A percentile compares a stretch with the other conserved stretches of the same genome.
These are phyloP conservation scores for Hyphopichia buzzinii DNA, from an alignment of 1,139 yeast genomes.

Conservation along the genomic window DNA sequence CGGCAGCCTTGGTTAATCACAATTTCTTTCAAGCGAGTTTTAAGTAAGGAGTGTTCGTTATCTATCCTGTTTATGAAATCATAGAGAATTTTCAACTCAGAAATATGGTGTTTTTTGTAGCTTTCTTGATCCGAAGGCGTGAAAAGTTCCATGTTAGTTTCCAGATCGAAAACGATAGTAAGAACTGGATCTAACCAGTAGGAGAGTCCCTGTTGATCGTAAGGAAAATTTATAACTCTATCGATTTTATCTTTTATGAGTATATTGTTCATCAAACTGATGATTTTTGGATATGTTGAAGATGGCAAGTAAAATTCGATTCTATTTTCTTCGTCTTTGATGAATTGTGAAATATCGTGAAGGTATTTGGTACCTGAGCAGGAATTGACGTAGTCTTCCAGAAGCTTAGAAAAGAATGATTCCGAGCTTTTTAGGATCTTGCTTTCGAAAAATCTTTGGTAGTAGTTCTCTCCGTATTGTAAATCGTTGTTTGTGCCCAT, in stretches of 20 bases:
- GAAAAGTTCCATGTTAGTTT: constrained; percentile 3
- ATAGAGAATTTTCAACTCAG: constrained; percentile 43
- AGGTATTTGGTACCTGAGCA: constrained; percentile 52
- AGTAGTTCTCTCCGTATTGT: constrained; percentile 52
- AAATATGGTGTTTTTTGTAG: constrained; percentile 11
- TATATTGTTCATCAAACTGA: constrained; percentile 58
- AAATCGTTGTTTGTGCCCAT: constrained; percentile 34
- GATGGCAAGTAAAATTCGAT: constrained; percentile 55
- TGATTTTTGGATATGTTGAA: constrained; percentile 51
- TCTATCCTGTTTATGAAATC: constrained; percentile 57
- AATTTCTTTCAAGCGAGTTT: constrained; percentile 46
- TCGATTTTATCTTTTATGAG: constrained; percentile 62
- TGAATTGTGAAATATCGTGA: constrained; percentile 49
- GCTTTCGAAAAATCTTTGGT: constrained; percentile 67
- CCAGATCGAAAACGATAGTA: constrained; percentile 17
- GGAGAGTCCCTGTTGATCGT: constrained; percentile 54
- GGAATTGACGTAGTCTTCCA: constrained; percentile 41
- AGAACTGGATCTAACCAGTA: constrained; percentile 48
- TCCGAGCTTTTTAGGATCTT: constrained; percentile 54
- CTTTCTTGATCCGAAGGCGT: neutral
- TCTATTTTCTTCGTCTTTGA: constrained; percentile 58
- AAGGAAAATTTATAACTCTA: constrained; percentile 38
- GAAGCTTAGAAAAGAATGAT: constrained; percentile 50
- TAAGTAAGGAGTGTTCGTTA: constrained; percentile 48
- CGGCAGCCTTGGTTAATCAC: constrained; percentile 41